A percentile compares a stretch with the other conserved stretches of the same genome.
These are phyloP conservation scores for Priceomyces medius DNA, from an alignment of 805 yeast genomes.

Conservation along the genomic window DNA sequence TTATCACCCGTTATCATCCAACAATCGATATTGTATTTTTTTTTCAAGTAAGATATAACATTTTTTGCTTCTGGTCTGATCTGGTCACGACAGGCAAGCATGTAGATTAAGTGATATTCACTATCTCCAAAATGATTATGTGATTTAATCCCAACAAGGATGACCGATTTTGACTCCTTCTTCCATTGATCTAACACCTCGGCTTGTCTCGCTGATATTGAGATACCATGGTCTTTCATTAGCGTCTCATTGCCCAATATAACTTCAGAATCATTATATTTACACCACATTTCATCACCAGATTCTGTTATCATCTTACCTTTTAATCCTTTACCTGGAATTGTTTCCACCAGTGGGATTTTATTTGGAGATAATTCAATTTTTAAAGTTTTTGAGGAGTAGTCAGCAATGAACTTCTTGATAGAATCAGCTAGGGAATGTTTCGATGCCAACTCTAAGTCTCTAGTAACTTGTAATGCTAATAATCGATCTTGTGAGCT, in stretches of 20 bases:
- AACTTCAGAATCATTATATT: conserved; percentile 33
- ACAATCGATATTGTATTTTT: conserved; percentile 49
- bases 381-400: conserved; percentile 24
- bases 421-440: conserved; percentile 71
- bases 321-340: conserved; percentile 60
- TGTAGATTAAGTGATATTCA: conserved; percentile 39
- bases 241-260: conserved; percentile 62
- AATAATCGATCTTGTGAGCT: conserved; percentile 11
- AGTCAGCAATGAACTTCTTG: conserved; percentile 30
- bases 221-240: conserved; percentile 47
- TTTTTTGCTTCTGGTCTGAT: conserved; percentile 54
- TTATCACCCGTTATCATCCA: conserved; percentile 84
- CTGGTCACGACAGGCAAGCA: conserved; percentile 62
- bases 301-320: conserved; percentile 38
- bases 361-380: conserved; percentile 28
- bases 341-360: conserved; percentile 49
- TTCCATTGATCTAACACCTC: conserved; percentile 54
- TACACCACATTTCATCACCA: conserved; percentile 28
- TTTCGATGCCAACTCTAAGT: conserved; percentile 60
- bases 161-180: conserved; percentile 59
- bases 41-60: conserved; percentile 41
- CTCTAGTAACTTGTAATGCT: conserved; percentile 51
- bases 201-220: conserved; percentile 32
- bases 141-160: conserved; percentile 50
- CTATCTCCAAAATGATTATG: conserved; percentile 22